Percentiles rank a stretch among this genome's conserved stretches.
phyloP scores from a whole-genome alignment of 176 grass and related monocot species.

The maize (Zea mays) region Zm-B73-REFERENCE-NAM-5.0 NC_050096.1:17209501-17210000 shows the following conservation, averaged over 20 bases:
- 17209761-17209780: neutral
- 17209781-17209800: constrained; percentile 27
- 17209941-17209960: constrained; percentile 36
- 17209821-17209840: neutral
- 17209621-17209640: neutral
- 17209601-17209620: neutral
- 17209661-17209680: constrained; percentile 12
- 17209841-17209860: neutral
- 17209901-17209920: neutral
- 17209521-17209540: no score
- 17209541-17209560: no score
- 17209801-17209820: neutral
- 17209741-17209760: constrained; percentile 16
- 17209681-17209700: constrained; percentile 30
- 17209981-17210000: neutral
- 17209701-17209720: constrained; percentile 41
- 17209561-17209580: neutral
- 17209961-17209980: neutral
- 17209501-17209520: neutral
- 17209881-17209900: neutral
- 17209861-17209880: constrained; percentile 22
- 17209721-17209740: neutral
- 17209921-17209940: constrained; percentile 13
- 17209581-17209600: neutral
- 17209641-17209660: neutral